Percentiles rank a stretch among this genome's conserved stretches.
Evolutionary conservation across 2,329 filamentous ascomycete genomes (phyloP).

Genomic region (Myriosclerotinia scirpicola): DNA sequence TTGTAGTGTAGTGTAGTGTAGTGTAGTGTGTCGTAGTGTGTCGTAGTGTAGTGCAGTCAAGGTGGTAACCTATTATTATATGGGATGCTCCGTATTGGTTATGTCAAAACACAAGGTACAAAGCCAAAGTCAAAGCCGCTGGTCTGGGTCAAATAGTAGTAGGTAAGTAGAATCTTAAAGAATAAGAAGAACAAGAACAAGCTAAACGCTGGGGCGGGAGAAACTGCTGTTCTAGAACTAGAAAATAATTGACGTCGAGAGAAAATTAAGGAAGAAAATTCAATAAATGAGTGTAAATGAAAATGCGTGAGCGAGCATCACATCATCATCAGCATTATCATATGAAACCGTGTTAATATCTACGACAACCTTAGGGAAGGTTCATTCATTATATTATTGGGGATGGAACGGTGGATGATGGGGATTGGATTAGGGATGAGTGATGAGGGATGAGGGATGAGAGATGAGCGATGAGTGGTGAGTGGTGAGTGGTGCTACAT

Average conservation of each 20-base stretch:
- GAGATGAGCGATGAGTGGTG: too few relatives aligned
- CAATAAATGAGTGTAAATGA: neutral
- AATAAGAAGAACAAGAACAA: conserved; percentile 10
- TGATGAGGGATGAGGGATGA: too few relatives aligned
- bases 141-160: neutral
- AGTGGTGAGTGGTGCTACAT: too few relatives aligned
- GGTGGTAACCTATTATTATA: neutral
- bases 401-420: too few relatives aligned
- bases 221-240: neutral
- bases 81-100: conserved; percentile 4
- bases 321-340: neutral
- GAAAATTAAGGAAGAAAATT: neutral
- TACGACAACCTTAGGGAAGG: neutral
- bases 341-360: conserved; percentile 25
- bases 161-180: neutral
- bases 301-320: neutral
- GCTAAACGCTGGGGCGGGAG: conserved; percentile 12
- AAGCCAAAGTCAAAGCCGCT: neutral
- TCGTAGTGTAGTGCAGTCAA: too few relatives aligned
- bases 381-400: neutral
- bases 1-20: neutral
- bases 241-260: too few relatives aligned
- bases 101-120: neutral
- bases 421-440: too few relatives aligned
- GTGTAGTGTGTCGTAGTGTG: neutral